Conservation (phyloP, 2,329 filamentous ascomycete genomes). For the Stenocarpella maydis region DNA sequence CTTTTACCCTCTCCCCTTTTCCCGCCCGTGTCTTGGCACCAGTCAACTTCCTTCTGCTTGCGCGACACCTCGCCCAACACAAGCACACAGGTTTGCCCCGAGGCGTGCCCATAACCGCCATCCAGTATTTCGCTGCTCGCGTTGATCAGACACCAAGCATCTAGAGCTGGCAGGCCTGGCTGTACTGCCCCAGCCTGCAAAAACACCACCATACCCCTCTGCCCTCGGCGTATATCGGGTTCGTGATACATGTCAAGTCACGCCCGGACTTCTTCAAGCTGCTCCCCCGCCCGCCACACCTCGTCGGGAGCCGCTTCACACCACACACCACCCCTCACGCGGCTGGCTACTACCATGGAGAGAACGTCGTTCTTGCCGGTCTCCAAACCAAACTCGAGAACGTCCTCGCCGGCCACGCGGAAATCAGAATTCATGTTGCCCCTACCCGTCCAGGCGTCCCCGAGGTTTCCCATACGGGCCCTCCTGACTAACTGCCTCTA, state of each 20-base stretch:
- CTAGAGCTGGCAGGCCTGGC: constrained; percentile 5
- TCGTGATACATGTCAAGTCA: constrained; percentile 22
- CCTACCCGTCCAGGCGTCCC: constrained; percentile 30
- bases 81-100: not conserved
- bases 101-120: not conserved
- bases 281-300: constrained; percentile 13
- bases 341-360: constrained; percentile 28
- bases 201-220: not conserved
- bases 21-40: constrained; percentile 3
- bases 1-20: not conserved
- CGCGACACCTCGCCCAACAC: not conserved
- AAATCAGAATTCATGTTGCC: constrained; percentile 33
- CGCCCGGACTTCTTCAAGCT: constrained; percentile 21
- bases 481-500: constrained; percentile 62
- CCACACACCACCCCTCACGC: not conserved
- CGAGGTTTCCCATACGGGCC: constrained; percentile 49
- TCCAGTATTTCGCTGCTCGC: constrained; percentile 3
- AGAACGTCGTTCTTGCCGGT: constrained; percentile 23
- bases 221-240: not conserved
- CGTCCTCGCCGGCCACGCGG: constrained; percentile 29
- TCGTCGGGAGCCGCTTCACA: constrained; percentile 28
- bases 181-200: not conserved
- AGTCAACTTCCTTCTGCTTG: constrained; percentile 3
- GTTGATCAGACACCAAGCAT: constrained; percentile 3
- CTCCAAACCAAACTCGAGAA: constrained; percentile 30